Evolutionary conservation across 1,284 basidiomycete species (phyloP), one percentile per base, ranked within the genome.

Genomic region (Sphagnurus paluster): DNA sequence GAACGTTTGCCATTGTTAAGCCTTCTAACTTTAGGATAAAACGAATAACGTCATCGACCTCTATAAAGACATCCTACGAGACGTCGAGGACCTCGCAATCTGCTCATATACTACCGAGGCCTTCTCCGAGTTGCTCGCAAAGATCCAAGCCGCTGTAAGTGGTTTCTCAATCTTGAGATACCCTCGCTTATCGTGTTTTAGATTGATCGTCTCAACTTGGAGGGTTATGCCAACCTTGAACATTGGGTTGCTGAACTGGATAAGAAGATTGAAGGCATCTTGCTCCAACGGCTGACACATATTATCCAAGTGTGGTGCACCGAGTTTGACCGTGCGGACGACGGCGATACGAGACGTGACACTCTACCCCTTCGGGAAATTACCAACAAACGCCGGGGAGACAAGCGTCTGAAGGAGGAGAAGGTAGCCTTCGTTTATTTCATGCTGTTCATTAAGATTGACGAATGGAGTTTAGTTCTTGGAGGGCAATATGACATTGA

Each of bases 211-310:
- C 77, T 99, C 55, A 98, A 98, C 62, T 69, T 99, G 54, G 94
- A 98, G 62, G 95, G 96, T 8, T 99, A 96, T 61, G 92, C 94
- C 5, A 99, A 99, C 60, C 79, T 99, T n/a, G 94, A 98, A 50
- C 82, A 92, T 42, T 99, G 95, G 95, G 93, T 98, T 0, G 80
- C 85, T 0, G 84, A 90, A 44, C 78, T 99, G 8, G 95, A 98
- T 63, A 79, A 82, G 55, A 82, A 85, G 50, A 94, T 98, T 60
- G 93, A 98, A 60, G 72, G 66, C 1, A 90, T 93, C 34, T 74
- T 99, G 0, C 70, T 89, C n/a, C 79, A 82, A 49, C 82, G 97
- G 9, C 69, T 99, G 21, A 74, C 76, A 3, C 79, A 86, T 25
- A 87, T 95, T 52, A 89, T 94, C 42, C 82, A 89, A 56, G 77